These are phyloP conservation scores for Penicillium concentricum DNA, from an alignment of 2,329 filamentous ascomycete genomes.

Conservation along the genomic window DNA sequence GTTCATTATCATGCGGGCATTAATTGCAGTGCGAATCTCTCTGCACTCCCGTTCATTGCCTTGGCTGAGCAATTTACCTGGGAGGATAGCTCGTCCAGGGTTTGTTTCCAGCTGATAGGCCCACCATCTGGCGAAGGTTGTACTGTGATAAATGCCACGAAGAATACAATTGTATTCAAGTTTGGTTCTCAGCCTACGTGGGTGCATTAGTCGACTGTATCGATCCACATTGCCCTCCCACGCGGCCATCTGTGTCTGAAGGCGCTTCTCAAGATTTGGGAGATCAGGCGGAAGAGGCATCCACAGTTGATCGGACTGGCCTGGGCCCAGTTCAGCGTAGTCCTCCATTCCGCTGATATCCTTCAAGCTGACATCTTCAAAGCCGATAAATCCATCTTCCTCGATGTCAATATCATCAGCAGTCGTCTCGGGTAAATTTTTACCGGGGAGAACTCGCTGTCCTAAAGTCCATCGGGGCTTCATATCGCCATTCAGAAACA, in stretches of 20 bases:
- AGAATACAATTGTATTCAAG: constrained; percentile 15
- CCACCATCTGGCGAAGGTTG: constrained; percentile 25
- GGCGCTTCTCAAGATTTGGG: constrained; percentile 9
- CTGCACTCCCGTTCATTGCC: background rate
- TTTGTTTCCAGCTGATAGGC: constrained; percentile 14
- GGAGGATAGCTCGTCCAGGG: constrained; percentile 4
- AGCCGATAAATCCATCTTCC: constrained; percentile 16
- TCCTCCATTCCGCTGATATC: too few species aligned
- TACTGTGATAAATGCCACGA: constrained; percentile 22
- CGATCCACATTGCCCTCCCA: constrained; percentile 15
- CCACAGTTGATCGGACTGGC: constrained; percentile 8
- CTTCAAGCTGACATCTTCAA: background rate
- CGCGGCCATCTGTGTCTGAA: constrained; percentile 14
- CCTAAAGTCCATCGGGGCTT: constrained; percentile 14
- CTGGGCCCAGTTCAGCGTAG: constrained; percentile 6
- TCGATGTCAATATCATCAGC: constrained; percentile 15
- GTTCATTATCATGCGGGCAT: constrained; percentile 20
- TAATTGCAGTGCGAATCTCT: constrained; percentile 14
- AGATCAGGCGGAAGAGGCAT: constrained; percentile 18
- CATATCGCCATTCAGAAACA: background rate
- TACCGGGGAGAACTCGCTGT: background rate
- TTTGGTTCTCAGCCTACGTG: constrained; percentile 10
- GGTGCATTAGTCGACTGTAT: constrained; percentile 15
- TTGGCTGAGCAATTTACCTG: background rate
- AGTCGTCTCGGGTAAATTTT: constrained; percentile 9